Evolutionary conservation across 768 basidiomycete genomes (phyloP).

Genomic region (Calocybe cyanea): DNA sequence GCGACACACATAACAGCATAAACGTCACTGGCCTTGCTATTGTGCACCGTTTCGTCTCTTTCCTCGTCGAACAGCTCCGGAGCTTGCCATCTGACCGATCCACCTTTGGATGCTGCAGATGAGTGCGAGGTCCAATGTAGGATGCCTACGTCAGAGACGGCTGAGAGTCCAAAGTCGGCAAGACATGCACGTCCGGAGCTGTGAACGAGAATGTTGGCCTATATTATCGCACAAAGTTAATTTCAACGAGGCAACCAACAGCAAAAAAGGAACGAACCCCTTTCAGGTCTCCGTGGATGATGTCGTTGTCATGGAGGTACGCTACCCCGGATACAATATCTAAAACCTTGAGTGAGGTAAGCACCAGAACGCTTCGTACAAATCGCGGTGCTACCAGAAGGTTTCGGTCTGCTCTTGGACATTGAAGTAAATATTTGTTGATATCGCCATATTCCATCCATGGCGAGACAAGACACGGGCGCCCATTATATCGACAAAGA

Average conservation of each 20-base stretch:
- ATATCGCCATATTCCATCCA: too few relatives aligned
- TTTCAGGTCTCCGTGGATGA: constrained; percentile 12
- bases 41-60: neutral
- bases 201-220: neutral
- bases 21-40: constrained; percentile 1
- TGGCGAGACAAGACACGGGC: too few relatives aligned
- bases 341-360: too few relatives aligned
- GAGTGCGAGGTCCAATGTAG: neutral
- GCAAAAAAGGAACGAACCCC: constrained; percentile 2
- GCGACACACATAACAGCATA: neutral
- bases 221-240: neutral
- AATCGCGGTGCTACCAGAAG: too few relatives aligned
- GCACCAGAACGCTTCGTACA: too few relatives aligned
- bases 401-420: too few relatives aligned
- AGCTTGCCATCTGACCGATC: neutral
- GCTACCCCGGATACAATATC: constrained; percentile 3
- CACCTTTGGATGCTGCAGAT: neutral
- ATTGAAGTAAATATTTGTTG: too few relatives aligned
- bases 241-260: too few relatives aligned
- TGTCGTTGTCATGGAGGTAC: constrained; percentile 7
- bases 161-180: constrained; percentile 2
- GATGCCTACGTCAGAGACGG: neutral
- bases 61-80: neutral
- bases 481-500: too few relatives aligned
- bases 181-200: neutral